Evolutionary conservation across 2,329 filamentous ascomycete species (phyloP), one percentile per base, ranked within the genome.

Genomic region (Ophiocordyceps camponoti-rufipedis): DNA sequence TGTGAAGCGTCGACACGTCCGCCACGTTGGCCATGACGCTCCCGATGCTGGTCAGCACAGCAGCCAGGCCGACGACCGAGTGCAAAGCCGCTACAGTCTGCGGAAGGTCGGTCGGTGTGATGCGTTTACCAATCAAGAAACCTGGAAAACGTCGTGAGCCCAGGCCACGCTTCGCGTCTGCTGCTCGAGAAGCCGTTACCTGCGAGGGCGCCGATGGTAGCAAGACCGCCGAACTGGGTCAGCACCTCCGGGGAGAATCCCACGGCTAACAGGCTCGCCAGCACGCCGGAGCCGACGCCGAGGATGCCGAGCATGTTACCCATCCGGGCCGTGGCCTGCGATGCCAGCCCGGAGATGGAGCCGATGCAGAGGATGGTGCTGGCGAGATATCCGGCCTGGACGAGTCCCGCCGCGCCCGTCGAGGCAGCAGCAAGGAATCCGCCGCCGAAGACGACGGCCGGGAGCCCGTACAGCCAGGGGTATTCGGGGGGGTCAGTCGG

Each of bases 71-170:
- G 31, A 94, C 87, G 8, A 94, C 86, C 0, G 85, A 93, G 62
- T 94, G 87, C 29, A 94, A 68, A 0, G 86, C 86, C 18, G 86
- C 87, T 2, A 94, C 86, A 0, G 85, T 94, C 59, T 94, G 86
- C 0, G 87, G 87, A 2, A 94, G 74, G 46, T 86, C 84, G 0
- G 86, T 94, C 0, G 87, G 84, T 0, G 85, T 93, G 52, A 94
- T 94, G 12, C 85, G 76, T 54, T 85, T 82, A 41, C 86, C 87
- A 50, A 94, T 89, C 23, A 87, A 58, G 44, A 85, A 72, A 31
- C 84, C 80, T 57, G 56, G 50, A 19, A 10, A 39, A 6, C 18
- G n/a, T 23, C 45, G 52, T 28, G 52, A 48, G 10, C 48, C n/a
- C 2, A 19, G 8, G 10, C 10, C 13, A n/a, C 10, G 13, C 10